phyloP scores from a whole-genome alignment of 192 early-diverging fungal species.

The Podila epicladia region DNA sequence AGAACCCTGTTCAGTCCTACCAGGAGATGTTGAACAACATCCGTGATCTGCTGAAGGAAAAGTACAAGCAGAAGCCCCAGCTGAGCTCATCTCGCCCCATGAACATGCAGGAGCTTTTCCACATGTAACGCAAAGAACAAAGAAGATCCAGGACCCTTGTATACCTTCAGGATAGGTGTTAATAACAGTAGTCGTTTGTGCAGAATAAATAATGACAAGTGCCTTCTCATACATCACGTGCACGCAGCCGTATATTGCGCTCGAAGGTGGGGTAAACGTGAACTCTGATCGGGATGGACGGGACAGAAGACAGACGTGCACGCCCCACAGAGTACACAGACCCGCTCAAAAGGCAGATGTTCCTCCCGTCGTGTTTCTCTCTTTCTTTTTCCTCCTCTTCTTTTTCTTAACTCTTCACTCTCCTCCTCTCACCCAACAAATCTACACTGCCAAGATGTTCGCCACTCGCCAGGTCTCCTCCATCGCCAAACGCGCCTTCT shows the following conservation, averaged over 20 bases:
- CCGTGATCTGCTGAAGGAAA: slow-evolving; percentile 59
- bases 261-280: too few species aligned
- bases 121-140: slow-evolving; percentile 57
- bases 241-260: too few species aligned
- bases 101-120: slow-evolving; percentile 74
- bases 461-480: slow-evolving; percentile 44
- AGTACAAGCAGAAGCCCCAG: slow-evolving; percentile 79
- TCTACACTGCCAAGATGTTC: slow-evolving; percentile 18
- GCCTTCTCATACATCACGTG: too few species aligned
- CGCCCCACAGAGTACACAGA: too few species aligned
- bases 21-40: slow-evolving; percentile 68
- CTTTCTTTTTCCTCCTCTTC: slow-evolving; percentile 4
- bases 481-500: slow-evolving; percentile 63
- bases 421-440: background rate
- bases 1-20: slow-evolving; percentile 65
- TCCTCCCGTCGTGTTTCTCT: background rate
- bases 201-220: too few species aligned
- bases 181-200: background rate
- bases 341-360: too few species aligned
- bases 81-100: slow-evolving; percentile 71
- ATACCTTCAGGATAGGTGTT: too few species aligned
- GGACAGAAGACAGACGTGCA: too few species aligned
- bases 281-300: too few species aligned
- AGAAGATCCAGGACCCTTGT: too few species aligned
- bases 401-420: slow-evolving; percentile 1